Evolutionary conservation across 139 green algal species (phyloP), one percentile per base, ranked within the genome.

Genomic region (Klebsormidium nitens): DNA sequence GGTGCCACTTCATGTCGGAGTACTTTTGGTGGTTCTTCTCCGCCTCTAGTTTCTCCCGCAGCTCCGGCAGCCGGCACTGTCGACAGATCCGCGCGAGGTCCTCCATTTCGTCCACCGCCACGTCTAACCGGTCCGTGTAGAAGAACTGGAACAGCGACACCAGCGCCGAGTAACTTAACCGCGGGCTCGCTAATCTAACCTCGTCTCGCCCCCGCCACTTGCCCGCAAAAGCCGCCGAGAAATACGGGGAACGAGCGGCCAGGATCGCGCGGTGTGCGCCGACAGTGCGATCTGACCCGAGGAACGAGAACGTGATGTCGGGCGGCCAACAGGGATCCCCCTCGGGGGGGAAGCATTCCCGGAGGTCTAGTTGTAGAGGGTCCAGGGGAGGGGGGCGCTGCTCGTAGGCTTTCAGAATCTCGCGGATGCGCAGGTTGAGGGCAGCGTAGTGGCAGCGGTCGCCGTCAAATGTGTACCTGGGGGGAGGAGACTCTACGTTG

Each of bases 391-490:
- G 56, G 31, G 56, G 56, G 14, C 56, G 14, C 14, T 14, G 14
- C 17, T 72, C 52, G 42, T 4, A 5, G 47, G 47, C 50, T 8
- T 77, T 77, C 28, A 77, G 63, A 29, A 71, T 37, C 32, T 28
- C 32, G 26, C 70, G 32, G 8, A 77, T 77, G 37, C 70, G 62
- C 14, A 77, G 60, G 23, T 55, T 77, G 37, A 77, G 63, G 17
- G 70, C 14, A 29, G 70, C 61, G 52, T 77, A 77, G 31, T 77
- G 70, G 56, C 70, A 77, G 40, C 70, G 32, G 63, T 77, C 70
- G 32, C 70, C 70, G 60, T 77, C 70, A 49, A 77, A 77, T 23
- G 70, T 77, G 70, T 77, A 49, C n/a, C n/a, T n/a, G n/a, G n/a
- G n/a, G n/a, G n/a, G n/a, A n/a, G n/a, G n/a, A n/a, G n/a, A n/a